Evolutionary conservation across 495 filamentous ascomycete species (phyloP), one percentile per base, ranked within the genome.

Genomic region (Talaromyces ruber): DNA sequence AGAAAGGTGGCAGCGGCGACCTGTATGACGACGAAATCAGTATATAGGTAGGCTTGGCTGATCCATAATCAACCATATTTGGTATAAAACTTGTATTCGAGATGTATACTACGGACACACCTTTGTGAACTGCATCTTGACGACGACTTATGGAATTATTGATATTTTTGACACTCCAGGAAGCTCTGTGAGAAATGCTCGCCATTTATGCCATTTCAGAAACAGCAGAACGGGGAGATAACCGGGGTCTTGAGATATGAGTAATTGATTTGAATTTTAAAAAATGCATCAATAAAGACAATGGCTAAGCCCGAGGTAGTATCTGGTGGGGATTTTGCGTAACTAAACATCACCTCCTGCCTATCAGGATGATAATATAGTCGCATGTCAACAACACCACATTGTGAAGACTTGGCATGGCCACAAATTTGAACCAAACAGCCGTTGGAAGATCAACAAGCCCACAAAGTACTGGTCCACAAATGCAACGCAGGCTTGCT

Each of bases 1-100:
- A 24, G 67, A 47, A 60, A 58, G 56, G 59, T 63, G 66, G 52
- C 62, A 63, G 63, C 66, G 63, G 65, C 18, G 22, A 45, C 58
- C 57, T 51, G 28, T 54, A 52, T 28, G 21, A 28, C 18, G 18
- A 14, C 7, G 22, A 28, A 54, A 24, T 54, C 26, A 28, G 51
- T 26, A 28, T 28, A 6, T 12, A 25, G 4, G 51, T 54, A 3
- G 1, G 24, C 9, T 25, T 54, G 51, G 22, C n/a, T 5, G 24
- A 4, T 29, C 21, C 5, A 54, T 54, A n/a, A 28, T 54, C 47
- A n/a, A 28, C 28, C 47, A 28, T 28, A 4, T 54, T 22, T 29
- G 9, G 50, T 14, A 14, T 21, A n/a, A 21, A 47, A 47, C 5
- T 21, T n/a, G 4, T 16, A 47, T 47, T n/a, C n/a, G n/a, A n/a